phyloP scores from a whole-genome alignment of 2,329 filamentous ascomycete genomes.

The Aspergillus latus region DNA sequence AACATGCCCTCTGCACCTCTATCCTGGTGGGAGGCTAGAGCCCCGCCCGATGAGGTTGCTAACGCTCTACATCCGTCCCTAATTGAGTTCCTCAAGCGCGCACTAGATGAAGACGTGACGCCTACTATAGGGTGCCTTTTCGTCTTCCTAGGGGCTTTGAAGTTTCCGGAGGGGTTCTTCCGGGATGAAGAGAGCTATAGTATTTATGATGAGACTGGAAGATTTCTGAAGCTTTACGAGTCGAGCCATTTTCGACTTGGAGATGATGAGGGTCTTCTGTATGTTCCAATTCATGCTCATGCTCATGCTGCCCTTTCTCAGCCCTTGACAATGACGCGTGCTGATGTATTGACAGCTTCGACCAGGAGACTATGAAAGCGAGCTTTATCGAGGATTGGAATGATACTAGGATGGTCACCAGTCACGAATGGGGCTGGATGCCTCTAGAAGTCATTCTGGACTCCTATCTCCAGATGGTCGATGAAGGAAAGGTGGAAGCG shows the following conservation, averaged over 20 bases:
- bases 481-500: conserved; percentile 12
- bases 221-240: conserved; percentile 3
- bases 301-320: neutral
- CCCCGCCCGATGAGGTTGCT: conserved; percentile 11
- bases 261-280: conserved; percentile 4
- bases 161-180: conserved; percentile 2
- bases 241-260: neutral
- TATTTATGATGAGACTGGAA: conserved; percentile 7
- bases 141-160: conserved; percentile 6
- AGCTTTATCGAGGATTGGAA: conserved; percentile 13
- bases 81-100: conserved; percentile 16
- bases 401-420: conserved; percentile 4
- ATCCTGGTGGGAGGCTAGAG: conserved; percentile 14
- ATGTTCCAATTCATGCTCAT: neutral
- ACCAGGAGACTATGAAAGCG: conserved; percentile 14
- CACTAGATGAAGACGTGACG: conserved; percentile 7
- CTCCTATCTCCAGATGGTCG: conserved; percentile 14
- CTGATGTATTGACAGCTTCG: conserved; percentile 7
- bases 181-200: neutral
- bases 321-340: neutral
- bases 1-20: conserved; percentile 9
- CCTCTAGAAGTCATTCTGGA: conserved; percentile 17
- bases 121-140: neutral
- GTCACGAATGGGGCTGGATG: conserved; percentile 15
- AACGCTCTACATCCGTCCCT: conserved; percentile 9